A percentile compares a stretch with the other conserved stretches of the same genome.
phyloP scores from a whole-genome alignment of 2,329 filamentous ascomycete species.

The Raffaelea arxii region DNA sequence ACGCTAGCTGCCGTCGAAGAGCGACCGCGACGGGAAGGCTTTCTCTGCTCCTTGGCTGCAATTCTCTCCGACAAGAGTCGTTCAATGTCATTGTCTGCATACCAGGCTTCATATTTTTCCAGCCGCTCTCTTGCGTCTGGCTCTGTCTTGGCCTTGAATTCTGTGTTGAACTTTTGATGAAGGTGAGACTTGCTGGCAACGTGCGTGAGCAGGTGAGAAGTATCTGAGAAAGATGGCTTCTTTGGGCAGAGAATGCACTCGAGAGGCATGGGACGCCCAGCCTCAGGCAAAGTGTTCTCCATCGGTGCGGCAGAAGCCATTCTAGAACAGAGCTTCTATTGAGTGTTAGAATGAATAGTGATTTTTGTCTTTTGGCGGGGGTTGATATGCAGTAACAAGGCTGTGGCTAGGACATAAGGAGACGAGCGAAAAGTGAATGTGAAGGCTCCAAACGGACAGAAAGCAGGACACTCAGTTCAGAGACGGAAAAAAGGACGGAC shows the following conservation, averaged over 20 bases:
- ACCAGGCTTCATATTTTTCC: slow-evolving; percentile 69
- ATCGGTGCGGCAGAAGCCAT: slow-evolving; percentile 27
- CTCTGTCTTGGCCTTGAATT: slow-evolving; percentile 61
- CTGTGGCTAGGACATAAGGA: too few species aligned
- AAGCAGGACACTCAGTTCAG: too few species aligned
- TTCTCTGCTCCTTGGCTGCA: slow-evolving; percentile 62
- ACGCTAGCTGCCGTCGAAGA: slow-evolving; percentile 13
- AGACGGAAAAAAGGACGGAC: too few species aligned
- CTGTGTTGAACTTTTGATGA: slow-evolving; percentile 71
- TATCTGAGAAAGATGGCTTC: slow-evolving; percentile 72
- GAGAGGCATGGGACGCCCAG: slow-evolving; percentile 47
- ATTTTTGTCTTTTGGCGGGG: too few species aligned
- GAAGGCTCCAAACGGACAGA: too few species aligned
- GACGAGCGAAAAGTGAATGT: too few species aligned
- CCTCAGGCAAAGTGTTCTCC: slow-evolving; percentile 8
- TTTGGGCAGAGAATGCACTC: slow-evolving; percentile 77
- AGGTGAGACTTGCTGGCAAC: slow-evolving; percentile 89
- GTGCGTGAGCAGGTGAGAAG: slow-evolving; percentile 87
- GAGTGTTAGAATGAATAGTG: too few species aligned
- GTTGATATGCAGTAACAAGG: too few species aligned
- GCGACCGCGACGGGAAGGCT: slow-evolving; percentile 18
- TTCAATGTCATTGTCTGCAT: slow-evolving; percentile 59
- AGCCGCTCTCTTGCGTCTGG: slow-evolving; percentile 52
- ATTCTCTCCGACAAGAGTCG: slow-evolving; percentile 68
- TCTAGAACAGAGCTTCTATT: too few species aligned